Base-by-base conservation (phyloP, 192 early-diverging fungal genomes). In the Backusella tuberculispora region DNA sequence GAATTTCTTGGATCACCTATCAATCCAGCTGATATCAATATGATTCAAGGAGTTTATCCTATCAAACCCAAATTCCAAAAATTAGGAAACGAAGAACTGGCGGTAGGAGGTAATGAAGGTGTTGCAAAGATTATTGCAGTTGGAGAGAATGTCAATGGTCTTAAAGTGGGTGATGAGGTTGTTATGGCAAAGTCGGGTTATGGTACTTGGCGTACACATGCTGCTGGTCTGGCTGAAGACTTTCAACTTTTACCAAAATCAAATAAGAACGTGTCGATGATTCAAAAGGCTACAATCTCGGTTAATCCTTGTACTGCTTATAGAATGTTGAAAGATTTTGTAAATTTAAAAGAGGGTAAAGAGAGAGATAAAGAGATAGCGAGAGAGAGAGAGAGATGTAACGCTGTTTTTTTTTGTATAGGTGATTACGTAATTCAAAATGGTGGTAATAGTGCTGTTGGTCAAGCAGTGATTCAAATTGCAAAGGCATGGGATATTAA, bases 351-450 rank as follows among this genome's bases (percentile, higher is more conserved):
- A 45, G 66, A 78, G 76, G 91, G 90, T 91, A 76, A 38, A 40
- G 9, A 9, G 10, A 43, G 4, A 43, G 4, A 43, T 9, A 43
- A 43, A 43, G 21, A 17, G 21, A 37, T 12, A 38, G 10, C 5
- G 24, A 65, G 24, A 38, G 10, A 65, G 26, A 17, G 34, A 37
- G 63, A 64, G 63, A 17, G 14, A 65, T 38, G 19, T 10, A 65
- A 65, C 15, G 12, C 4, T 38, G 45, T 37, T 12, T 26, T 34
- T 1, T 9, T 34, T 34, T 34, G 29, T 1, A 63, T 69, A 75
- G 94, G 94, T 44, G 96, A 97, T 79, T 94, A 85, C 63, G 84
- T 99, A 6, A 90, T 99, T 60, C 97, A 99, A 77, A 97, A 97
- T 74, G 96, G 91, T 0, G 97, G 92, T n/a, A 99, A 97, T 80